Percentiles rank a stretch among this genome's conserved stretches.
phyloP scores from a whole-genome alignment of 257 asterid species.

The Voacanga thouarsii region DNA sequence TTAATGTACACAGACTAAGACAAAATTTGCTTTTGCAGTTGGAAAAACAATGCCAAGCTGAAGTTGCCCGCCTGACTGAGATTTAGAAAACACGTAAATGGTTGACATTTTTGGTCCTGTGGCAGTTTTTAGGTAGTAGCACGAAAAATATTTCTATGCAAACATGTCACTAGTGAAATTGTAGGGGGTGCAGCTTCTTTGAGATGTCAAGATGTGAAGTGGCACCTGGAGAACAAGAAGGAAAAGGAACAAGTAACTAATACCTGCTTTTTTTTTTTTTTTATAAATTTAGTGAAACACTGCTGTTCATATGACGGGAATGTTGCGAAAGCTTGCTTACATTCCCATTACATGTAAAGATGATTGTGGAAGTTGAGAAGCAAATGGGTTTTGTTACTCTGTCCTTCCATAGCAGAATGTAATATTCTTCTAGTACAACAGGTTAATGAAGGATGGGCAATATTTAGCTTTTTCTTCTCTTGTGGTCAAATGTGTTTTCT shows the following conservation, averaged over 20 bases:
- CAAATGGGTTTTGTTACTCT: neutral
- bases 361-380: neutral
- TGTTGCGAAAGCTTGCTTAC: neutral
- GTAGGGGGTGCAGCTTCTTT: neutral
- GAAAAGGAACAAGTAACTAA: neutral
- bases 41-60: slow-evolving; percentile 49
- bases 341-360: slow-evolving; percentile 3
- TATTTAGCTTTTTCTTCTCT: too few species aligned
- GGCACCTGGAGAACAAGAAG: neutral
- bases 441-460: neutral
- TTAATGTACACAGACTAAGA: slow-evolving; percentile 8
- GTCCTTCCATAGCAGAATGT: neutral
- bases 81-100: neutral
- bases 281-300: neutral
- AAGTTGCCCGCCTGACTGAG: slow-evolving; percentile 78
- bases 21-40: slow-evolving; percentile 41
- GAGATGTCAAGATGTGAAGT: neutral
- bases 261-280: neutral
- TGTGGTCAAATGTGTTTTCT: neutral
- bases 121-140: neutral
- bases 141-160: neutral
- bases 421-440: too few species aligned
- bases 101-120: neutral
- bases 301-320: neutral
- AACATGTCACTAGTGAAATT: neutral